These are phyloP conservation scores for Rutidosis leptorrhynchoides DNA, from an alignment of 129 eudicot genomes.

Conservation along the genomic window DNA sequence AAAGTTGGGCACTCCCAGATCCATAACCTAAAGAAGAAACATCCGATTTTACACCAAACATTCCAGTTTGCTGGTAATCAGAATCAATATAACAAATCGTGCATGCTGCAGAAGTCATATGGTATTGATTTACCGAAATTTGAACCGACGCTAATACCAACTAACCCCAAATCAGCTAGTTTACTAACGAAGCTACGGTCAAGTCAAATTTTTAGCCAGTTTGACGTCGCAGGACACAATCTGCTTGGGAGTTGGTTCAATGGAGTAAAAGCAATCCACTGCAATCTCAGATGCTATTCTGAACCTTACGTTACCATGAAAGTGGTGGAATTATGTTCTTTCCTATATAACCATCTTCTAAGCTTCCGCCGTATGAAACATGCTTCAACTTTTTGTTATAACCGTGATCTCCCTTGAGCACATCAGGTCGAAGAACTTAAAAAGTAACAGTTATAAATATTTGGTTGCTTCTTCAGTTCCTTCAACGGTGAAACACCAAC, in stretches of 20 bases:
- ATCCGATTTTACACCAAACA: background rate
- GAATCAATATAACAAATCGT: background rate
- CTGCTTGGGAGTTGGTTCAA: background rate
- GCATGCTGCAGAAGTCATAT: background rate
- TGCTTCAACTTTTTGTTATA: background rate
- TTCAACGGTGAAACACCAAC: too few species aligned
- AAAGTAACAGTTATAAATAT: background rate
- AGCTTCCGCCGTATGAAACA: background rate
- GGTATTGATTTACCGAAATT: background rate
- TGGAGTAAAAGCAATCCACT: background rate
- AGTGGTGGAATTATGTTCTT: background rate
- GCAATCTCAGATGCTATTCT: background rate
- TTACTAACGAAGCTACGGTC: background rate
- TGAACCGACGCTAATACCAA: background rate
- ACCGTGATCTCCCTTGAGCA: constrained; percentile 5
- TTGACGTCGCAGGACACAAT: background rate
- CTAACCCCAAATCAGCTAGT: background rate
- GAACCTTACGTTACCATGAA: background rate
- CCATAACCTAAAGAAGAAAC: constrained; percentile 6
- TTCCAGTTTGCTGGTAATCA: background rate
- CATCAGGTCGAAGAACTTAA: constrained; percentile 5
- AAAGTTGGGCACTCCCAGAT: background rate
- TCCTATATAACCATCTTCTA: background rate
- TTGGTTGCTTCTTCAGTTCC: background rate
- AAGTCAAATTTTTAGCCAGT: background rate